Evolutionary conservation across 108 stramenopile species (phyloP).

Genomic region (Nitzschia palea): DNA sequence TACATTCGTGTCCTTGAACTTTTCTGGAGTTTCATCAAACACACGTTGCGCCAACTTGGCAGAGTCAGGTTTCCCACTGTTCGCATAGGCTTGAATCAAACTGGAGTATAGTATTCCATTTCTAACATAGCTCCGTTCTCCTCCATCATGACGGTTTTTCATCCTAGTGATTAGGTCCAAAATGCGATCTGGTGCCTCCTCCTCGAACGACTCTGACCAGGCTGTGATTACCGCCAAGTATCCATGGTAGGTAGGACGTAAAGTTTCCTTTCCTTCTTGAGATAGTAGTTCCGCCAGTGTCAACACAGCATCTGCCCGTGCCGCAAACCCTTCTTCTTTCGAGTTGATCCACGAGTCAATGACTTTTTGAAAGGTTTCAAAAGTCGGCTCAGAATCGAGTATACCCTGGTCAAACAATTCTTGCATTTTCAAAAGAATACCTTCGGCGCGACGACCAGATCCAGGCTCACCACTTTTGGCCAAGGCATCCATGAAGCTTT

Average conservation of each 20-base stretch:
- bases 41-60: slow-evolving; percentile 11
- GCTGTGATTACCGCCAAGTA: slow-evolving; percentile 33
- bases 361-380: slow-evolving; percentile 30
- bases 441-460: slow-evolving; percentile 33
- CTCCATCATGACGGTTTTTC: slow-evolving; percentile 7
- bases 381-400: slow-evolving; percentile 7
- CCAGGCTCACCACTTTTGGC: slow-evolving; percentile 2
- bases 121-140: slow-evolving; percentile 11
- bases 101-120: slow-evolving; percentile 7
- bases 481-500: slow-evolving; percentile 22
- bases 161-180: slow-evolving; percentile 17
- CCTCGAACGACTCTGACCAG: slow-evolving; percentile 25
- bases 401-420: slow-evolving; percentile 24
- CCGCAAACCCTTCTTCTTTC: slow-evolving; percentile 11
- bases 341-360: slow-evolving; percentile 37
- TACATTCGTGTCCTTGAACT: slow-evolving; percentile 9
- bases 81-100: slow-evolving; percentile 32
- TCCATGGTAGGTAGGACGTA: slow-evolving; percentile 18
- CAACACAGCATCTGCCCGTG: slow-evolving; percentile 25
- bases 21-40: slow-evolving; percentile 21
- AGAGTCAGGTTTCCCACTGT: slow-evolving; percentile 24
- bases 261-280: slow-evolving; percentile 15
- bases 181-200: slow-evolving; percentile 27
- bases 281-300: slow-evolving; percentile 18
- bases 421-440: slow-evolving; percentile 32